Evolutionary conservation across 129 eudicot genomes (phyloP), one percentile per base, ranked within the genome.

Genomic region (Calendula officinalis): DNA sequence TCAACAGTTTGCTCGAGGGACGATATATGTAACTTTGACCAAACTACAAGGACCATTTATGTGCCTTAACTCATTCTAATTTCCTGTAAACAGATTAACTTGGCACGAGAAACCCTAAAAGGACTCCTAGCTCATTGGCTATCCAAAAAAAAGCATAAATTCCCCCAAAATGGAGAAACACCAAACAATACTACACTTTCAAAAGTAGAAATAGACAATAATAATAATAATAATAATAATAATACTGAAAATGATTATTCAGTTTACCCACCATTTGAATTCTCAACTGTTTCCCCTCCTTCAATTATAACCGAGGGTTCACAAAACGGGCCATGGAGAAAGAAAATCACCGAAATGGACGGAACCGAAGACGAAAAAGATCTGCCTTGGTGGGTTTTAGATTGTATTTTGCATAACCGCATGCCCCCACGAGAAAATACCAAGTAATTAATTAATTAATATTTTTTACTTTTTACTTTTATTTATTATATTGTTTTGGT

Each of bases 71-170:
- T 22, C 1, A 22, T 22, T 22, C 30, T 22, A 22, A 22, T 22
- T 22, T 0, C 2, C 30, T 22, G 30, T 56, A 38, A 58, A 64
- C 76, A 94, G 99, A 77, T 94, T 63, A 94, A 88, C 81, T 78
- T 94, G 77, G 99, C 99, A 43, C 86, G 96, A 60, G 99, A 94
- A 76, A 94, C 97, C 73, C 95, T 94, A 16, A 94, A 94, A 78
- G 99, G 99, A 37, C 77, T 94, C 44, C 75, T 94, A 79, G 83
- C 81, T 55, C 90, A 89, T 74, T 94, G 99, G 97, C 79, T 84
- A 39, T 73, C 84, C 17, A 88, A 83, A 80, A 83, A 86, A 78
- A 88, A 70, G 72, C 95, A 83, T 53, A 94, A 85, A 72, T 57
- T 37, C 30, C 73, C 94, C 60, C 89, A 81, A 67, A 63, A 94